Evolutionary conservation across 805 yeast species (phyloP).

Genomic region (Candida silvicultrix): DNA sequence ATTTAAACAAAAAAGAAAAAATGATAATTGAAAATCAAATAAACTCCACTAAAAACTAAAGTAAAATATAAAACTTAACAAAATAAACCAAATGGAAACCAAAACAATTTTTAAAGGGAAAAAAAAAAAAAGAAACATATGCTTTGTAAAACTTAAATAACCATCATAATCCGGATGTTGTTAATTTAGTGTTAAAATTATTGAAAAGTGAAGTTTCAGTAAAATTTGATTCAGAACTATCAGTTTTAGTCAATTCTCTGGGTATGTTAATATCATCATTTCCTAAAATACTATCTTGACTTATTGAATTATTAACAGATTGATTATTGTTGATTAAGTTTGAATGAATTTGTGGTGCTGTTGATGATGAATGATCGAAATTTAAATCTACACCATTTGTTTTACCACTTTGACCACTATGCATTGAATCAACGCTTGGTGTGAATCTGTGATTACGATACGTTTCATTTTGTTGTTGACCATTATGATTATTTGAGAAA

Average conservation of each 20-base stretch:
- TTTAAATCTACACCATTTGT: background rate
- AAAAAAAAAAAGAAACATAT: background rate
- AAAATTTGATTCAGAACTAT: background rate
- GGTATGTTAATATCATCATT: background rate
- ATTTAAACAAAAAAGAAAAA: no score
- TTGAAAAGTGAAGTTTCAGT: background rate
- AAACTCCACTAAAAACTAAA: no score
- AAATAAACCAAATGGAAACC: no score
- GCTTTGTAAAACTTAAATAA: no score
- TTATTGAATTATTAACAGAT: no score
- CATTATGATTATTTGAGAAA: background rate
- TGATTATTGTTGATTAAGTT: background rate
- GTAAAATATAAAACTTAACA: no score
- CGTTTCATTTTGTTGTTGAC: background rate
- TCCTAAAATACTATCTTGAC: background rate
- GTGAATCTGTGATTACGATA: background rate
- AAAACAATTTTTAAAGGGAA: background rate
- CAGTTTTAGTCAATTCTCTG: background rate
- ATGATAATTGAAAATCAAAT: no score
- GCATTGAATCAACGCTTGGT: slow-evolving; percentile 2
- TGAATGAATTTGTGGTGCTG: background rate
- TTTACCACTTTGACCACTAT: background rate
- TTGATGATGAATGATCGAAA: background rate
- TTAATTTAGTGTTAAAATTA: slow-evolving; percentile 1
- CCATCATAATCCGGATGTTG: background rate